Base-by-base conservation (phyloP, 139 green algal genomes). In the Astrephomene gubernaculifera region DNA sequence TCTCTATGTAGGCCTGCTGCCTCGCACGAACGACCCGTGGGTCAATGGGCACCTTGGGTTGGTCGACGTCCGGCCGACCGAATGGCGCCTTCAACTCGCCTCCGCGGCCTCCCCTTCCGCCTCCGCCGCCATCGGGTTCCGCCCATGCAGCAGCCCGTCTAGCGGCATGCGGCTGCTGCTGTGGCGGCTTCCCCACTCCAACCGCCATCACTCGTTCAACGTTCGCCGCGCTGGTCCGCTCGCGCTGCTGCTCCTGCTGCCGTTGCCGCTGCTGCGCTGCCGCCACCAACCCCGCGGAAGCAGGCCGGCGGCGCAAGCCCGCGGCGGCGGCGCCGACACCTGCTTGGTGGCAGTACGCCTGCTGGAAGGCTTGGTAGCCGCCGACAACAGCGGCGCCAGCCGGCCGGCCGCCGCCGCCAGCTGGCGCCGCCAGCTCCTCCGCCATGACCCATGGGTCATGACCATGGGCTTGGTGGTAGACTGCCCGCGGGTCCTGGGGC, bases 1-100 rank as follows among this genome's bases (percentile, higher is more conserved):
- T 84, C 3, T 84, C 60, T 0, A 75, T 38, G 43, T 39, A 84
- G 57, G 61, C 63, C 60, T 84, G 78, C 61, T 84, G 78, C 35
- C 49, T 54, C 7, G 78, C 61, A 2, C 63, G 63, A 2, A 84
- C 78, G 14, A 82, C 76, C 60, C 38, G 29, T 0, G 63, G 63
- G 31, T 84, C 63, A 29, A 84, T 84, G 43, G 54, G 43, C 2
- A 43, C 33, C 9, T 35, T 24, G 25, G 78, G 78, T 10, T n/a
- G n/a, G 21, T 84, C 78, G 6, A 84, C 78, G 0, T 25, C 33
- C 5, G 78, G 78, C 7, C 78, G 39, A 0, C 38, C 43, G 21
- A 63, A 84, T 33, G 78, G 78, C 63, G 61, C 33, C 54, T 57
- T 57, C 14, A 57, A 10, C 25, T 2, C 38, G 54, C 53, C 74